Percentiles rank a stretch among this genome's conserved stretches.
phyloP scores from a whole-genome alignment of 768 basidiomycete genomes.

The Trametes cingulata region DNA sequence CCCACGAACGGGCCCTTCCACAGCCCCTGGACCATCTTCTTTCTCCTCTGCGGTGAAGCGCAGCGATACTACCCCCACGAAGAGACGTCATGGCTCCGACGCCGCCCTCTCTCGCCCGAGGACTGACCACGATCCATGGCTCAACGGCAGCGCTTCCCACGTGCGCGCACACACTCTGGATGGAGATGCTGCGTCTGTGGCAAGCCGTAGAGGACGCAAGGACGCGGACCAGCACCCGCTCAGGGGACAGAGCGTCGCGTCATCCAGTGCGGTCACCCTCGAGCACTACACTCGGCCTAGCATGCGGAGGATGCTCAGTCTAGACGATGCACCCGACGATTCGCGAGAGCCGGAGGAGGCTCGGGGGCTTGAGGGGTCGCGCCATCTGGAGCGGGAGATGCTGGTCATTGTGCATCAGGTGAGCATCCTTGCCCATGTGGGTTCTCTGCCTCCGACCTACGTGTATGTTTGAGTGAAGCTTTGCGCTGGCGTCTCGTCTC shows the following conservation, averaged over 20 bases:
- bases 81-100: slow-evolving; percentile 34
- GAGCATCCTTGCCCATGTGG: neutral
- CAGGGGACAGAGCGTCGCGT: neutral
- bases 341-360: neutral
- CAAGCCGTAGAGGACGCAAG: slow-evolving; percentile 12
- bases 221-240: slow-evolving; percentile 25
- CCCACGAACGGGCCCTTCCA: neutral
- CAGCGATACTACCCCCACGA: slow-evolving; percentile 23
- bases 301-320: slow-evolving; percentile 28
- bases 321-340: neutral
- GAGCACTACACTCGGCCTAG: slow-evolving; percentile 22
- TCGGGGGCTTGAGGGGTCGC: neutral
- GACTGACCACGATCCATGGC: slow-evolving; percentile 27
- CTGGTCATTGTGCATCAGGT: slow-evolving; percentile 66
- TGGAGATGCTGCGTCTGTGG: neutral
- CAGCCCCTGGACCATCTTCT: slow-evolving; percentile 14
- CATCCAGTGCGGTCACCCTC: slow-evolving; percentile 12
- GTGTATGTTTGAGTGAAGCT: no score
- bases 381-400: slow-evolving; percentile 38
- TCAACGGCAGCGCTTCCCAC: slow-evolving; percentile 12
- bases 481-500: no score
- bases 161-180: slow-evolving; percentile 29
- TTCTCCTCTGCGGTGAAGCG: slow-evolving; percentile 28
- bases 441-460: no score
- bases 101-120: slow-evolving; percentile 19